Percentiles rank a stretch among this genome's conserved stretches.
Evolutionary conservation across 2,329 filamentous ascomycete species (phyloP).

Genomic region (Scortechinia acanthostroma): DNA sequence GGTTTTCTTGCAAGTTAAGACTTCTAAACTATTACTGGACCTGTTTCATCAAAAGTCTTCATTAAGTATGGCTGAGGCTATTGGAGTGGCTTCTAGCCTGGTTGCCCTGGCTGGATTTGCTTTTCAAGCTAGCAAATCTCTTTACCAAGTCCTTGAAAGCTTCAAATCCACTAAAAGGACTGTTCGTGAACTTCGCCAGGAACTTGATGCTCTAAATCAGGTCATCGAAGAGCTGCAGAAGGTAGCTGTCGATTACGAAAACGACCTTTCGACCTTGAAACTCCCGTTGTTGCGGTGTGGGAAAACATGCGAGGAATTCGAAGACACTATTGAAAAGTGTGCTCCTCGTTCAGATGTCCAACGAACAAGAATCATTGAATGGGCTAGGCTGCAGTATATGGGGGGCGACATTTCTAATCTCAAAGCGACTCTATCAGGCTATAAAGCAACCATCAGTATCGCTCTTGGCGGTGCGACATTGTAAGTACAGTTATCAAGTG

Average conservation of each 20-base stretch:
- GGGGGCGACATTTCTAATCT: slow-evolving; percentile 5
- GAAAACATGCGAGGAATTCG: slow-evolving; percentile 5
- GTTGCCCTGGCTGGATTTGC: slow-evolving; percentile 25
- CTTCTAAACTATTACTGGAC: too few species aligned
- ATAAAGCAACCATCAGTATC: slow-evolving; percentile 6
- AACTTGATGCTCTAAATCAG: slow-evolving; percentile 24
- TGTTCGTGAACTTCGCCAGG: slow-evolving; percentile 28
- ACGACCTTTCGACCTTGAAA: slow-evolving; percentile 1
- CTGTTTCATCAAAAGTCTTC: too few species aligned
- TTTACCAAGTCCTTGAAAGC: slow-evolving; percentile 25
- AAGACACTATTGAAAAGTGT: slow-evolving; percentile 4
- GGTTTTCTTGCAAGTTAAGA: too few species aligned
- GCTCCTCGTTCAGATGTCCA: slow-evolving; percentile 4
- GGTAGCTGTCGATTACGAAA: not conserved
- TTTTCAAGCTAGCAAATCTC: slow-evolving; percentile 23
- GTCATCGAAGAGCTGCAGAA: slow-evolving; percentile 14
- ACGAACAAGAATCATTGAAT: slow-evolving; percentile 5
- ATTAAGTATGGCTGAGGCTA: slow-evolving; percentile 24
- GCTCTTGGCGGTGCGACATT: slow-evolving; percentile 6
- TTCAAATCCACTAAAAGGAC: slow-evolving; percentile 24
- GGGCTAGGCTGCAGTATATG: slow-evolving; percentile 5
- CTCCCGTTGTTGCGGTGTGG: slow-evolving; percentile 4
- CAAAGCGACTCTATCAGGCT: slow-evolving; percentile 4
- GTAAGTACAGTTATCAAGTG: slow-evolving; percentile 3
- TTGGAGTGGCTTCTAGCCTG: slow-evolving; percentile 25